These are phyloP conservation scores for Tetrahymena elliotti DNA, from an alignment of 73 alveolate species.

Conservation along the genomic window DNA sequence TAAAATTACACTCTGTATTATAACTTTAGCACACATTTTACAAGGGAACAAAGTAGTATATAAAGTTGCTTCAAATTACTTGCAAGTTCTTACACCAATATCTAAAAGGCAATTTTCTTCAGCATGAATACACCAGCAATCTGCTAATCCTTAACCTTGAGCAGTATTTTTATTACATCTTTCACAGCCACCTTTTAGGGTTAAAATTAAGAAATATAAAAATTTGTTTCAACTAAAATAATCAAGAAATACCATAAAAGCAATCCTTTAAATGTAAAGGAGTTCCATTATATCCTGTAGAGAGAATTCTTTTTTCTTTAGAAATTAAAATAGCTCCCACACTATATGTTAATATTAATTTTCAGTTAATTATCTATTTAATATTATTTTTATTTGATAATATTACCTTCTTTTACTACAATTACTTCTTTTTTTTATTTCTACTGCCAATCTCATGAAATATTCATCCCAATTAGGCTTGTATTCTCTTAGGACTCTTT, in stretches of 20 bases:
- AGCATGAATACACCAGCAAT: conserved; percentile 77
- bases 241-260: not conserved
- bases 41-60: conserved; percentile 75
- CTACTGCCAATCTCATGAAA: conserved; percentile 63
- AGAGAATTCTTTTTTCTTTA: conserved; percentile 49
- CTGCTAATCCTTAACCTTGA: conserved; percentile 58
- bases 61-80: conserved; percentile 43
- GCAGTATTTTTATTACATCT: conserved; percentile 59
- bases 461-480: conserved; percentile 66
- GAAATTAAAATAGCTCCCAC: conserved; percentile 63
- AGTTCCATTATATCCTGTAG: conserved; percentile 85
- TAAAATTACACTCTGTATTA: conserved; percentile 42
- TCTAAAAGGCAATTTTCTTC: conserved; percentile 65
- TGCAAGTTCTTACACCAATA: conserved; percentile 54
- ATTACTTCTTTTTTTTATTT: conserved; percentile 58
- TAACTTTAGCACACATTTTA: conserved; percentile 54
- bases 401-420: conserved; percentile 59
- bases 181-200: conserved; percentile 61
- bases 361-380: too few species aligned
- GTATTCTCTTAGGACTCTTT: conserved; percentile 32
- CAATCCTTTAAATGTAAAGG: conserved; percentile 59
- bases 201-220: not conserved
- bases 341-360: not conserved
- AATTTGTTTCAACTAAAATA: not conserved
- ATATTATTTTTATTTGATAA: too few species aligned